Base-by-base conservation (phyloP, 352 stramenopile species). In the Phytophthora europaea region DNA sequence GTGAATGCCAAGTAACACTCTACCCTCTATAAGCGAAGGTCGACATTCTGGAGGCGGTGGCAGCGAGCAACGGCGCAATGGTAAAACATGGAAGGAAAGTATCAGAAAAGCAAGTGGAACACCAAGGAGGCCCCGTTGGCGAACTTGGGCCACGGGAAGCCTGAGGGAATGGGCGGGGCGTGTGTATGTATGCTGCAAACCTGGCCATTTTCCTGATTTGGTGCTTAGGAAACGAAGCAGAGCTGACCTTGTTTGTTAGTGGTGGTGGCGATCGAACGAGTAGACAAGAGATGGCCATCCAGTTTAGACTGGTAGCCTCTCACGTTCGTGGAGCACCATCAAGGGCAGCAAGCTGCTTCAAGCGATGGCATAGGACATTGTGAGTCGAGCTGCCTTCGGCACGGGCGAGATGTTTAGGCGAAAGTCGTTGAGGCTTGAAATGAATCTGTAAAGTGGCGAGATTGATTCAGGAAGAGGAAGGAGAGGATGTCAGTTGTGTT, bases 1-100 rank as follows among this genome's bases (percentile, higher is more conserved):
- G 88, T 95, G 61, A 95, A 95, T 83, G 88, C 88, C 82, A 95
- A 95, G 81, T 95, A 95, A 80, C 52, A 70, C 47, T 67, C 51
- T 60, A 55, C 59, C 54, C 34, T 67, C 61, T 82, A 80, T 82
- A 69, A 80, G 48, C 72, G 59, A 79, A 65, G 53, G 48, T 58
- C 71, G 61, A 79, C 64, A 70, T 61, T 77, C 55, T 64, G 54
- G 70, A 65, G 65, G 31, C 59, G 53, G 58, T 62, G 36, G 45
- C 38, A 68, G 16, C 47, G 70, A 74, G 26, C 53, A 67, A 68
- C 38, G 47, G 67, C 45, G 23, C 65, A 75, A 68, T 67, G 54
- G 54, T 64, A 57, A 72, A 16, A 75, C 53, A 72, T 70, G 60
- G 58, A 75, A 73, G 53, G 53, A 74, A 59, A 62, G 72, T 73